These are phyloP conservation scores for Euphorbia corollata DNA, from an alignment of 441 rosid species.

Conservation along the genomic window DNA sequence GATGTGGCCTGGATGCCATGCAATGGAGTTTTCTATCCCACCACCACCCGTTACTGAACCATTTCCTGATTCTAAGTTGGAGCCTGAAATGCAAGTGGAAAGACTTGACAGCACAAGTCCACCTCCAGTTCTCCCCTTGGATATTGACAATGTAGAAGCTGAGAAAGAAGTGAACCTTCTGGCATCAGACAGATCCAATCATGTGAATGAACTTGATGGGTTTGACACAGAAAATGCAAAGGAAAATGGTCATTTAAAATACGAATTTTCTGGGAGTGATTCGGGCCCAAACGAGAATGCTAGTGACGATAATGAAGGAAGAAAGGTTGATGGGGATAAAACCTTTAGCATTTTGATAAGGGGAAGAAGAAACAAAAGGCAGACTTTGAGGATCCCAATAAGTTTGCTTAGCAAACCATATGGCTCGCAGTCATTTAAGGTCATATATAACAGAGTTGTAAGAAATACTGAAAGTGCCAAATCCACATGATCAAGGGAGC, in stretches of 20 bases:
- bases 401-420: slow-evolving; percentile 87
- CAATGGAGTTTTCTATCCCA: slow-evolving; percentile 47
- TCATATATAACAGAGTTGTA: slow-evolving; percentile 67
- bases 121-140: slow-evolving; percentile 42
- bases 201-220: slow-evolving; percentile 27
- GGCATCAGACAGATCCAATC: slow-evolving; percentile 30
- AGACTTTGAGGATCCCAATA: slow-evolving; percentile 86
- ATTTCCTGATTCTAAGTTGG: slow-evolving; percentile 19
- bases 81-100: slow-evolving; percentile 27
- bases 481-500: slow-evolving; percentile 30
- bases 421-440: slow-evolving; percentile 84
- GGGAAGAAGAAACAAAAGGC: slow-evolving; percentile 88
- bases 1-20: slow-evolving; percentile 73
- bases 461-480: slow-evolving; percentile 73
- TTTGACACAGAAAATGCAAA: slow-evolving; percentile 25
- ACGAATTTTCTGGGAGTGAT: slow-evolving; percentile 22
- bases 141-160: slow-evolving; percentile 42
- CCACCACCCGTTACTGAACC: slow-evolving; percentile 41
- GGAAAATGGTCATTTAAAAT: slow-evolving; percentile 34
- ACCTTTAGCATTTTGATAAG: slow-evolving; percentile 86
- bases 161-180: slow-evolving; percentile 37
- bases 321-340: slow-evolving; percentile 51
- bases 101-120: slow-evolving; percentile 31
- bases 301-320: slow-evolving; percentile 34
- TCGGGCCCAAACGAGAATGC: slow-evolving; percentile 25